Evolutionary conservation across 306 rosid genomes (phyloP).

Genomic region (Quercus gilva): DNA sequence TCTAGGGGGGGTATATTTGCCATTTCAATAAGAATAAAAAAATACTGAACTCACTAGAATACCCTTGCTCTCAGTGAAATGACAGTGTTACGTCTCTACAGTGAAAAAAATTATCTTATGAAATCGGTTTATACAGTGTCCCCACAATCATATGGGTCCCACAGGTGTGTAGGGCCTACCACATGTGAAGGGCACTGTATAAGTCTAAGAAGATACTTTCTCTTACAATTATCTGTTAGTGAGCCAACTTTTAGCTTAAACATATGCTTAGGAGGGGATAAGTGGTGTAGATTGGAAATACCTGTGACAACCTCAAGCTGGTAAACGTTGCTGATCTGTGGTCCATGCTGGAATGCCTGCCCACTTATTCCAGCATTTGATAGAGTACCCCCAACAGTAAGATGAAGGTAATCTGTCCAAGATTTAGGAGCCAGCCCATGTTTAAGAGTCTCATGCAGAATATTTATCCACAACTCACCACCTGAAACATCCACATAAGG

Average conservation of each 20-base stretch:
- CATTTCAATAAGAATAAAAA: neutral
- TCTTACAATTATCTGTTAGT: neutral
- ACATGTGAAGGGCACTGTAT: no score
- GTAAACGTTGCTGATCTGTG: constrained; percentile 77
- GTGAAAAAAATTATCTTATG: neutral
- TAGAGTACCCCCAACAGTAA: constrained; percentile 93
- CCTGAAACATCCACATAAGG: constrained; percentile 89
- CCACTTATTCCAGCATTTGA: constrained; percentile 97
- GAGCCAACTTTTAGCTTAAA: constrained; percentile 5
- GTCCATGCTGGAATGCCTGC: constrained; percentile 93
- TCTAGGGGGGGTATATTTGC: neutral
- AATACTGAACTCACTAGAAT: neutral
- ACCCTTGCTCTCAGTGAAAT: neutral
- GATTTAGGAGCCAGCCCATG: constrained; percentile 89
- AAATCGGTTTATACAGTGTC: no score
- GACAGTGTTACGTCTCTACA: neutral
- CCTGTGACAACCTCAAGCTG: constrained; percentile 94
- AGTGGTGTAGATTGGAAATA: constrained; percentile 22
- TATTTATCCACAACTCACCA: constrained; percentile 91
- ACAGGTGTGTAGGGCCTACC: no score
- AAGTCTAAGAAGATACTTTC: no score
- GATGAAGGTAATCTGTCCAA: constrained; percentile 97
- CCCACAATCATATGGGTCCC: no score
- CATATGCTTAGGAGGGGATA: neutral
- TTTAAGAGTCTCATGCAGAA: constrained; percentile 79